Conservation (phyloP, 257 asterid genomes). For the Leonotis leonurus region DNA sequence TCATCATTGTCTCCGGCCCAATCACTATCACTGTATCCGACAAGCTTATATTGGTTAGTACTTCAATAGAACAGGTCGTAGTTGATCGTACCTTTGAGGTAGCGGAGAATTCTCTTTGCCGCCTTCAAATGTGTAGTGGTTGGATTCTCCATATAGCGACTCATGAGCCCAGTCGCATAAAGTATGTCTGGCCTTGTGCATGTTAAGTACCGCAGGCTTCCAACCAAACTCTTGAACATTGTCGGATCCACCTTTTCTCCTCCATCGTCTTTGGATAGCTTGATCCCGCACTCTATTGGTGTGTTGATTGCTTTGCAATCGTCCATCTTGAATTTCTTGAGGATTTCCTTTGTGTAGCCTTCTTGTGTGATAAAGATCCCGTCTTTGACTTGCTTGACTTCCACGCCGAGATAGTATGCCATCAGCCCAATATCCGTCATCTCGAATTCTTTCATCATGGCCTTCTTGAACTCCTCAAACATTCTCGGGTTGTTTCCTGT, state of each 20-base stretch:
- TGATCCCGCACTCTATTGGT: no score
- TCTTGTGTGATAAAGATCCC: no score
- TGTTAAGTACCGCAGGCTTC: no score
- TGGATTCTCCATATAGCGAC: neutral
- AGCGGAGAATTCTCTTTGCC: neutral
- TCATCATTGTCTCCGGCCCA: neutral
- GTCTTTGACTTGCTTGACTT: no score
- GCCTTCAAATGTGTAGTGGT: neutral
- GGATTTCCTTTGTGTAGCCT: no score
- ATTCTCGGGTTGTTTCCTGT: no score
- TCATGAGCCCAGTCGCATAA: neutral
- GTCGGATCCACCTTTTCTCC: no score
- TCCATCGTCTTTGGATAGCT: no score
- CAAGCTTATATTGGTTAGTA: neutral
- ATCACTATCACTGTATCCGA: neutral
- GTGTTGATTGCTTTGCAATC: no score
- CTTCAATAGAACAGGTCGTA: neutral
- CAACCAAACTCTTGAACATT: no score
- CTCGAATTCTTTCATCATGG: neutral
- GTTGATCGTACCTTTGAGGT: neutral
- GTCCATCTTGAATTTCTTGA: no score
- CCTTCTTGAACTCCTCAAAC: neutral
- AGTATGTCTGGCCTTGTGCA: neutral
- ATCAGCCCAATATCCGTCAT: neutral
- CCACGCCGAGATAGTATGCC: neutral